Evolutionary conservation across 148 eudicot species (phyloP).

Genomic region (Heliosperma pusillum): DNA sequence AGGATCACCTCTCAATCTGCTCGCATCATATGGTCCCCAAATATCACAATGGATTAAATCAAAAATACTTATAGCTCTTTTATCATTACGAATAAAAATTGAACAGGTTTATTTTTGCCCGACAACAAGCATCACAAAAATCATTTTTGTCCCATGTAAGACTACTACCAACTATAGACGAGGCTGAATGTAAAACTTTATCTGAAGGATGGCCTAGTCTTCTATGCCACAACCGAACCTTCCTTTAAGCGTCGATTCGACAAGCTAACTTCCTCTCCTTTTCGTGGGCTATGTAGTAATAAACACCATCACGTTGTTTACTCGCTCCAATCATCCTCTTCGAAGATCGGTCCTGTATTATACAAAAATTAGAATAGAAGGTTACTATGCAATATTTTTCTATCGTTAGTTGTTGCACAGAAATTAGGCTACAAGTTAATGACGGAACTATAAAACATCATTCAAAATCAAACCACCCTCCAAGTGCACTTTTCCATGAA

Average conservation of each 20-base stretch:
- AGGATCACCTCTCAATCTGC: not conserved
- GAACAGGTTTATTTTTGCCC: not conserved
- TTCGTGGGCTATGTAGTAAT: not conserved
- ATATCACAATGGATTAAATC: not conserved
- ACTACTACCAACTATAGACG: not conserved
- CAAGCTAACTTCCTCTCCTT: not conserved
- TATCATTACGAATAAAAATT: not conserved
- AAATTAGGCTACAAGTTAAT: too few species aligned
- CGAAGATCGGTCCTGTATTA: not conserved
- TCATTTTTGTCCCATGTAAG: not conserved
- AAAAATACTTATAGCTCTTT: not conserved
- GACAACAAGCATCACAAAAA: not conserved
- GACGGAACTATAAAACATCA: too few species aligned
- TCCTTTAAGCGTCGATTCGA: not conserved
- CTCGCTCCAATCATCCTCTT: slow-evolving; percentile 1
- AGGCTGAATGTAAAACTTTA: not conserved
- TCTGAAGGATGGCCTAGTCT: not conserved
- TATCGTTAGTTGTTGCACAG: too few species aligned
- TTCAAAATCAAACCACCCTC: too few species aligned
- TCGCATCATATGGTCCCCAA: not conserved
- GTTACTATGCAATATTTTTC: too few species aligned
- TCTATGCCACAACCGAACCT: not conserved
- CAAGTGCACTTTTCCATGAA: too few species aligned
- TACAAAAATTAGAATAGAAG: not conserved
- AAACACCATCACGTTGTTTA: not conserved